Conservation (phyloP, 352 stramenopile genomes). For the Aphanomyces astaci region DNA sequence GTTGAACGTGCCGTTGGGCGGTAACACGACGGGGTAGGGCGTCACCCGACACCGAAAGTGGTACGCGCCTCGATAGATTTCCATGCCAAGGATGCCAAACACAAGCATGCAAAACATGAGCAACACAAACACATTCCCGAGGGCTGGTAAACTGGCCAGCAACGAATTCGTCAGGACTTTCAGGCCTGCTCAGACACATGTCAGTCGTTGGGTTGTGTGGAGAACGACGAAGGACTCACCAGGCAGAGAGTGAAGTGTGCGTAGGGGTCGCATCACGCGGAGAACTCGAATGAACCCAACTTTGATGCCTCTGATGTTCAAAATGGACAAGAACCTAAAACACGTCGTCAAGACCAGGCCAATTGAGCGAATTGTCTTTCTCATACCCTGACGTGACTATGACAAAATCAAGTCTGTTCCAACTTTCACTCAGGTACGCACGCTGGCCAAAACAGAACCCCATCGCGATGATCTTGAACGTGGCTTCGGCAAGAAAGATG, state of each 20-base stretch:
- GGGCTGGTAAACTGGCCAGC: constrained; percentile 40
- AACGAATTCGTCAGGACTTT: constrained; percentile 7
- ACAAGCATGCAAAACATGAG: constrained; percentile 88
- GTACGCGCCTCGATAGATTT: constrained; percentile 78
- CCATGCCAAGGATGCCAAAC: constrained; percentile 84
- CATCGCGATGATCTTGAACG: constrained; percentile 74
- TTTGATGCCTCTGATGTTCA: constrained; percentile 88
- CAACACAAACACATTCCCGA: constrained; percentile 81
- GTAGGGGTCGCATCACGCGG: constrained; percentile 61
- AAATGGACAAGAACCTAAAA: constrained; percentile 90
- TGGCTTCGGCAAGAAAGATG: constrained; percentile 68
- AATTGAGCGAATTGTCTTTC: no score
- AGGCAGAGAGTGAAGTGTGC: constrained; percentile 63
- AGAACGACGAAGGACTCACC: constrained; percentile 28
- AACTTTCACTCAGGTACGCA: constrained; percentile 58
- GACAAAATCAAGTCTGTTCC: constrained; percentile 84
- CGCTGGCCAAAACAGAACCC: constrained; percentile 49
- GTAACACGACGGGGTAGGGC: constrained; percentile 52
- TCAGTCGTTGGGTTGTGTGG: not conserved
- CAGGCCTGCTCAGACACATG: not conserved
- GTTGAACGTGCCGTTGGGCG: constrained; percentile 23
- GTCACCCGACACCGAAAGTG: constrained; percentile 74
- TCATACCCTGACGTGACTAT: constrained; percentile 56
- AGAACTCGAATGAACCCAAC: constrained; percentile 60
- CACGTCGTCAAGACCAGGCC: no score